Evolutionary conservation across 371 early-diverging fungal species (phyloP).

Genomic region (Mortierella sp.): DNA sequence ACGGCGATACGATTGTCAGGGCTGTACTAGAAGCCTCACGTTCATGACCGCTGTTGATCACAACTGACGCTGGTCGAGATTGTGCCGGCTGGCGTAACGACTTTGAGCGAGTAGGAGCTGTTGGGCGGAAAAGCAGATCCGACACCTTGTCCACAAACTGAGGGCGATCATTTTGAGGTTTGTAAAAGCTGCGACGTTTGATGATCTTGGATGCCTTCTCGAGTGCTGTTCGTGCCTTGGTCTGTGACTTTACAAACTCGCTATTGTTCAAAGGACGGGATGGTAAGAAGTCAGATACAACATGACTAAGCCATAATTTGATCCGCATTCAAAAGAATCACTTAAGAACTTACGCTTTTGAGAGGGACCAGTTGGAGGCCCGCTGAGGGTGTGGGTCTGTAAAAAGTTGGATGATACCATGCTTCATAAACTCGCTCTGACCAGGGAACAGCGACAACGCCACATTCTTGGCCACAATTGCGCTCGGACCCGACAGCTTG

Average conservation of each 20-base stretch:
- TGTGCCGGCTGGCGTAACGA: constrained; percentile 38
- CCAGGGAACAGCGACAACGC: constrained; percentile 75
- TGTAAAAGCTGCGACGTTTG: constrained; percentile 44
- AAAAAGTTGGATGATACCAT: constrained; percentile 83
- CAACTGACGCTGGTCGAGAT: constrained; percentile 41
- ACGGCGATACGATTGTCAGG: constrained; percentile 10
- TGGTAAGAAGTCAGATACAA: neutral
- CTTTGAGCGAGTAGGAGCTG: constrained; percentile 47
- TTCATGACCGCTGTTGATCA: constrained; percentile 22
- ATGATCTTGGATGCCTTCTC: constrained; percentile 49
- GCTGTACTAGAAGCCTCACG: constrained; percentile 22
- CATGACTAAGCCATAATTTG: neutral
- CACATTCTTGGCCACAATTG: constrained; percentile 82
- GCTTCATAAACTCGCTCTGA: constrained; percentile 79
- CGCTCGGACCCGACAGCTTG: constrained; percentile 81
- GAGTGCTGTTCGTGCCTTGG: constrained; percentile 25
- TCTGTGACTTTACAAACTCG: constrained; percentile 31
- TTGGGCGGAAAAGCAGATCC: constrained; percentile 51
- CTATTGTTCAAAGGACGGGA: constrained; percentile 13
- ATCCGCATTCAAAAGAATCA: neutral
- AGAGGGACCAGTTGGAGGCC: constrained; percentile 43
- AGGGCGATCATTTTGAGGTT: constrained; percentile 42
- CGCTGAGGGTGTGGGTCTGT: constrained; percentile 79
- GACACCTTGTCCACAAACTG: constrained; percentile 57
- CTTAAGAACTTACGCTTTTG: constrained; percentile 29